phyloP scores from a whole-genome alignment of 2,329 filamentous ascomycete genomes.

The Botryotinia convoluta region DNA sequence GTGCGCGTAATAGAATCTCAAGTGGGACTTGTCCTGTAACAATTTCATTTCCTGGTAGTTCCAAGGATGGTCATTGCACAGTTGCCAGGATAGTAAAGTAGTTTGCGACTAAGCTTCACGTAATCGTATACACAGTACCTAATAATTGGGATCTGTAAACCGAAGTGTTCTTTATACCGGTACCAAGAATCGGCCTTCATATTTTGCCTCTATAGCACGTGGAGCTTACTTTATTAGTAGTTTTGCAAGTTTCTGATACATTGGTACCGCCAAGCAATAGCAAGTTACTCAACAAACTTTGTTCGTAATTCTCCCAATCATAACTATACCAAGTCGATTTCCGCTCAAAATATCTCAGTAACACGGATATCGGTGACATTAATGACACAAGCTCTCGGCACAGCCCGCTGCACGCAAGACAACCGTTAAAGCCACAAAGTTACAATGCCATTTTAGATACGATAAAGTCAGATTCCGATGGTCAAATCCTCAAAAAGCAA shows the following conservation, averaged over 20 bases:
- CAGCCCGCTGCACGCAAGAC: slow-evolving; percentile 13
- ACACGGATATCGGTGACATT: slow-evolving; percentile 2
- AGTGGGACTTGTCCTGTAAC: not conserved
- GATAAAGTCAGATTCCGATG: slow-evolving; percentile 2
- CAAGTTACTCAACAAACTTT: not conserved
- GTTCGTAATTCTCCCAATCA: slow-evolving; percentile 15
- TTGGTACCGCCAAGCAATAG: not conserved
- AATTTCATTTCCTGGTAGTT: not conserved
- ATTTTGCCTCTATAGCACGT: not conserved
- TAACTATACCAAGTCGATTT: not conserved
- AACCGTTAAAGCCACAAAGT: slow-evolving; percentile 16
- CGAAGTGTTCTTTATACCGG: not conserved
- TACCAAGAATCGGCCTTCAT: not conserved
- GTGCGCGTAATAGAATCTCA: not conserved
- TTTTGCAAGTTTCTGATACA: not conserved
- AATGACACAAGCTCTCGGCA: slow-evolving; percentile 5
- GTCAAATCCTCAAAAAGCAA: slow-evolving; percentile 2
- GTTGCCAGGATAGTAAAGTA: not conserved
- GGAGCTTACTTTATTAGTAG: not conserved
- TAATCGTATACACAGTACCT: not conserved
- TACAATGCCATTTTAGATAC: not conserved
- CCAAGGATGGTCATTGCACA: not conserved
- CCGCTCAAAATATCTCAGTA: slow-evolving; percentile 5
- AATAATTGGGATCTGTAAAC: not conserved
- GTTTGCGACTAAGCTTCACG: not conserved